Evolutionary conservation across 306 rosid species (phyloP), one percentile per base, ranked within the genome.

Genomic region (Cercis canadensis): DNA sequence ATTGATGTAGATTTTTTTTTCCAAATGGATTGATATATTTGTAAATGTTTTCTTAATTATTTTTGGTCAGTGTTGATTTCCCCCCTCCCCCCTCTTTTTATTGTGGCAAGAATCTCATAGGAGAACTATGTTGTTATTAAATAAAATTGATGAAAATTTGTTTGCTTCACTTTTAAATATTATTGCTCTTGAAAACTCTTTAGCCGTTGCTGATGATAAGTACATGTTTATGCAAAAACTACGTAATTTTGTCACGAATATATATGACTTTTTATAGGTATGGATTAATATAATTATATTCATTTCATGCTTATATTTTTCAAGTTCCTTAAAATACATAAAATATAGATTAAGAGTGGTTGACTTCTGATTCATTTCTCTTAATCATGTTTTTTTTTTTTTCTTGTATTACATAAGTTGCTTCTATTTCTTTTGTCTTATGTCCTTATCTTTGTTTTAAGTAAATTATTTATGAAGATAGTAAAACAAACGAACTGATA

Each of bases 221-320:
- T 93, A 87, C 73, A 81, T 55, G 24, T 93, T 82, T 82, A 87
- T 88, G 97, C 98, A 93, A 81, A 80, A 81, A 84, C 97, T 90
- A 76, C 89, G 90, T 5, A 77, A 79, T 59, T 93, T 84, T 84
- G 87, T 93, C 52, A 77, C 96, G 62, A 75, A 80, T 55, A 77
- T 90, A 51, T 93, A 97, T 44, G 92, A 88, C 81, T 89, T 93
- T 81, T 83, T 93, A 81, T 88, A 93, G 98, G 98, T 93, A 80
- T 36, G 73, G 34, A 62, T 58, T 58, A 50, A 74, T 65, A 40
- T 56, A 54, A 73, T 55, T 29, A 29, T 59, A 58, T 63, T 60
- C 54, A n/a, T 76, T 81, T 67, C 50, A 18, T 70, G 54, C 31
- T 69, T 39, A 14, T 49, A 3, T 51, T 65, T 57, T 53, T 59